Conservation (phyloP, 169 alveolate genomes). For the Babesia bigemina region DNA sequence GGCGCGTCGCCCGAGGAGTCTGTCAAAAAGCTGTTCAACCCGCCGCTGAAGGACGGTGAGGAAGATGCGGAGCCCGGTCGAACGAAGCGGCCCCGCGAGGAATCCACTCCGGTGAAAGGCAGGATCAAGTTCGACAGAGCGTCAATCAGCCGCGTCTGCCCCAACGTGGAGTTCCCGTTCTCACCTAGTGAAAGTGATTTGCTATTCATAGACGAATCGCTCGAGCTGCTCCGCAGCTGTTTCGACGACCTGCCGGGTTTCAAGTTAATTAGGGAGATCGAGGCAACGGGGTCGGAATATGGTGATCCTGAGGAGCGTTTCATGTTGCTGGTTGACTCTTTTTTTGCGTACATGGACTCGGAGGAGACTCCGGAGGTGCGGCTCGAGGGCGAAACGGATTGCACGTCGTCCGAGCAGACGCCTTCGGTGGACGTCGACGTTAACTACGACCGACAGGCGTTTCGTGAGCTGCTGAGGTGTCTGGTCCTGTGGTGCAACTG, state of each 20-base stretch:
- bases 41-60: background rate
- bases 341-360: slow-evolving; percentile 17
- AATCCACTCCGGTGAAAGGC: background rate
- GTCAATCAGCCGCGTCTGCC: slow-evolving; percentile 3
- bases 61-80: background rate
- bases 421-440: background rate
- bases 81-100: slow-evolving; percentile 1
- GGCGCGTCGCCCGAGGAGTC: background rate
- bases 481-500: slow-evolving; percentile 46
- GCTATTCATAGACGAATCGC: slow-evolving; percentile 22
- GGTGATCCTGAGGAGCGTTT: slow-evolving; percentile 24
- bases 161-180: background rate
- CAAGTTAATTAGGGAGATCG: background rate
- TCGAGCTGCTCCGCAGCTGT: slow-evolving; percentile 15
- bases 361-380: slow-evolving; percentile 10
- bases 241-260: slow-evolving; percentile 21
- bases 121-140: background rate
- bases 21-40: background rate
- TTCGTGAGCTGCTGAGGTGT: slow-evolving; percentile 20
- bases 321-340: slow-evolving; percentile 14
- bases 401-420: background rate
- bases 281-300: background rate
- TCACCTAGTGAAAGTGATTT: slow-evolving; percentile 21
- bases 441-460: slow-evolving; percentile 20
- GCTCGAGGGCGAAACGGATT: slow-evolving; percentile 22